Conservation (phyloP, 2,329 filamentous ascomycete genomes). For the Metarhizium brunneum region DNA sequence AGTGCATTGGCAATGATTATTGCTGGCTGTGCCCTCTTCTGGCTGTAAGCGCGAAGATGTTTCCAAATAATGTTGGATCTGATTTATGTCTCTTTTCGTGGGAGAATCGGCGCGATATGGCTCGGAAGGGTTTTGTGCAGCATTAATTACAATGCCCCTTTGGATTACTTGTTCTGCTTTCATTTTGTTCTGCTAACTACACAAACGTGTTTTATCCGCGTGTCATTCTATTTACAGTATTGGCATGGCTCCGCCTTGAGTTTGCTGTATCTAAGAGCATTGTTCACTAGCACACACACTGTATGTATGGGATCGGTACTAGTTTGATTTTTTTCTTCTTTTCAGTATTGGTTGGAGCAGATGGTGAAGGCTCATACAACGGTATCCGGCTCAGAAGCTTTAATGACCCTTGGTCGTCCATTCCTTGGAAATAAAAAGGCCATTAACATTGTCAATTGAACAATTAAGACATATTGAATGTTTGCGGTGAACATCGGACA, state of each 20-base stretch:
- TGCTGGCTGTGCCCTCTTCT: slow-evolving; percentile 25
- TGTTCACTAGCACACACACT: neutral
- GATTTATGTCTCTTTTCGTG: neutral
- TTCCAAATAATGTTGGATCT: neutral
- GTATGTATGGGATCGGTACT: neutral
- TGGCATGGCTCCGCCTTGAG: neutral
- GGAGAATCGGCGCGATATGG: neutral
- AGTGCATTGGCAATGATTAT: slow-evolving; percentile 29
- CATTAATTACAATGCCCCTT: neutral
- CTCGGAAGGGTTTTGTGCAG: neutral
- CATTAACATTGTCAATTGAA: neutral
- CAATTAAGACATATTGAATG: neutral
- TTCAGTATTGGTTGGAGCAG: neutral
- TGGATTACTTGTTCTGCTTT: neutral
- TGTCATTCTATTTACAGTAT: neutral
- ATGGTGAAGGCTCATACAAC: neutral
- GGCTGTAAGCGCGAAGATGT: slow-evolving; percentile 16
- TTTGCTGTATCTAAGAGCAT: neutral
- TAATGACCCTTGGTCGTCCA: neutral
- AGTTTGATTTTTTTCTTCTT: neutral
- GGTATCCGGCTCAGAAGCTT: neutral
- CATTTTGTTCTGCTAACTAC: neutral
- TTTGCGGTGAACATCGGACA: no score
- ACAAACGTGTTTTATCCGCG: neutral
- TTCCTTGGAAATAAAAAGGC: neutral